Evolutionary conservation across 768 basidiomycete species (phyloP), one percentile per base, ranked within the genome.

Genomic region (Leucocoprinus birnbaumii): DNA sequence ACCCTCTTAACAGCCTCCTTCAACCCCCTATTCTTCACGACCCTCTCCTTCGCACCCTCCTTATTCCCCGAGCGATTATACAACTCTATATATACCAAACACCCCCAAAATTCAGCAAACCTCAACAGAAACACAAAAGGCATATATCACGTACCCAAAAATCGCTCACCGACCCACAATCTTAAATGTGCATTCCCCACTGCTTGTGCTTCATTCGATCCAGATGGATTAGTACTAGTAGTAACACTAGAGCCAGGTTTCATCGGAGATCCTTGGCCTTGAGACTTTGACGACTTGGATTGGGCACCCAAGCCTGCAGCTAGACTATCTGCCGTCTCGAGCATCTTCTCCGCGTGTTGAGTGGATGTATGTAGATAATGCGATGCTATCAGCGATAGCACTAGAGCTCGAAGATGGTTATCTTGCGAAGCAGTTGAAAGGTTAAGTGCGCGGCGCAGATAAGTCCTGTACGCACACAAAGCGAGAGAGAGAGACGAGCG

Each of bases 141-240:
- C 10, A 24, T 26, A 49, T 9, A 51, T 7, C 47, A 73, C 79
- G 45, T 42, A 88, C 87, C 87, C 46, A 84, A 69, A 59, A 81
- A 79, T 42, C 86, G 74, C 62, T 90, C 83, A 5, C 87, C 87
- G 10, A 86, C 80, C 89, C 89, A 90, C 47, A 88, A 63, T 19
- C 87, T 71, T 63, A 89, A 64, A 34, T 80, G 79, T 2, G 79
- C 85, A 54, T 88, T 89, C 3, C 87, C 88, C 18, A 82, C 62
- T 2, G 64, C 63, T 4, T 6, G 4, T 4, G 38, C 13, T 47
- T 76, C 71, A 10, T 59, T 62, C 10, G 49, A 16, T n/a, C 6
- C 24, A 27, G n/a, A n/a, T n/a, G n/a, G n/a, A n/a, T n/a, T n/a
- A n/a, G n/a, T n/a, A n/a, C n/a, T n/a, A n/a, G 45, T 46, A 21